Percentiles rank a stretch among this genome's conserved stretches.
Evolutionary conservation across 768 basidiomycete genomes (phyloP).

Genomic region (Leucocoprinus birnbaumii): DNA sequence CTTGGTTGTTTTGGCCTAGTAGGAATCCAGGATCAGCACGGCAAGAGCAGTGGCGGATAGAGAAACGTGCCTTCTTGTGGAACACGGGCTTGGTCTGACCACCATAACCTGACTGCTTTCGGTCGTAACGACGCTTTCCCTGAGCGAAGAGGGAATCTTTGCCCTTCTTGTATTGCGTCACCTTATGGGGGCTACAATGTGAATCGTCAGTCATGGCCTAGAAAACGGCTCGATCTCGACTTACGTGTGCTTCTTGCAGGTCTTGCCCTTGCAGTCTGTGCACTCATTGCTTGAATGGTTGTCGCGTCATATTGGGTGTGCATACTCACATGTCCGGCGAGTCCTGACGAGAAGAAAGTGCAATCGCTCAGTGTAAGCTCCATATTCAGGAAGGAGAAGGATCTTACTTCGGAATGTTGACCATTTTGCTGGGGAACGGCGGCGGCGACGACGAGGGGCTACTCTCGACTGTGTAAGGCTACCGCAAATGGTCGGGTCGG

Average conservation of each 20-base stretch:
- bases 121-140: conserved; percentile 99
- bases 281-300: background rate
- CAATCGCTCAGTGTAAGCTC: conserved; percentile 13
- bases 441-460: conserved; percentile 39
- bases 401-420: conserved; percentile 91
- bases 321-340: conserved; percentile 89
- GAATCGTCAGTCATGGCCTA: background rate
- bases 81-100: conserved; percentile 99
- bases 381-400: conserved; percentile 14
- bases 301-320: background rate
- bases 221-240: conserved; percentile 26
- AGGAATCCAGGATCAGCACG: background rate
- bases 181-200: conserved; percentile 85
- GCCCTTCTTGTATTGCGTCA: conserved; percentile 99
- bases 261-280: conserved; percentile 92
- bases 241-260: conserved; percentile 96
- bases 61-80: conserved; percentile 90
- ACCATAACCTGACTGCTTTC: conserved; percentile 98
- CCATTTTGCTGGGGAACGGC: conserved; percentile 59
- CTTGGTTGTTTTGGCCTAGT: conserved; percentile 95
- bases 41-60: background rate
- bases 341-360: conserved; percentile 46
- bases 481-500: conserved; percentile 27
- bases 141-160: conserved; percentile 97
- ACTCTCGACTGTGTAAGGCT: conserved; percentile 26